Base-by-base conservation (phyloP, 768 basidiomycete species). In the Russula olivacea region DNA sequence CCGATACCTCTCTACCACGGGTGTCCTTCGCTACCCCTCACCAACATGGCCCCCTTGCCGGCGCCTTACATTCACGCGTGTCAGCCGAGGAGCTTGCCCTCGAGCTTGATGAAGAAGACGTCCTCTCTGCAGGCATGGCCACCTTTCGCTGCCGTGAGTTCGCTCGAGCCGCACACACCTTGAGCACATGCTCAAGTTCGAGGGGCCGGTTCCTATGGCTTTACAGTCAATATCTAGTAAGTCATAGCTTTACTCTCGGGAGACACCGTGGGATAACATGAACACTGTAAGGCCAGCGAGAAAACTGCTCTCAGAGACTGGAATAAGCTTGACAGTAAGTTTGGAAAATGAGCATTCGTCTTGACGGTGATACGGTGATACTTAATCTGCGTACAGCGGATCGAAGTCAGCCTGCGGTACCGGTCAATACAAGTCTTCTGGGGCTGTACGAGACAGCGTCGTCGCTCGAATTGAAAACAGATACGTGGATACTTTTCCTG, bases 401-500 rank as follows among this genome's bases (percentile, higher is more conserved):
- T 69, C 83, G 86, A 48, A 81, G 85, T 65, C 87, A 90, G 68
- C 84, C 86, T 12, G 79, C 84, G 1, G 74, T 80, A 32, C 87
- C 91, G 14, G 77, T 87, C 38, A 91, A 92, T 65, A 71, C 76
- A 28, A 77, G 77, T 15, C 71, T 91, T 4, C 73, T 78, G 34
- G 78, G 81, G 15, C 77, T 95, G 25, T 77, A 93, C 4, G 81
- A 80, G 48, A 72, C 78, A 34, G 83, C 57, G 3, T 49, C 61
- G 9, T 41, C 41, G 2, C 45, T 93, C 10, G 75, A 79, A 52
- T 76, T 81, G 68, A 74, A 77, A 4, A 79, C 76, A 6, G 92
- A 97, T 72, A 89, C 93, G 4, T 96, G 89, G 83, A 73, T 92
- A 15, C 74, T 93, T 8, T 95, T 92, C 72, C 73, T 97, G 93